Evolutionary conservation across 345 rosid genomes (phyloP), one percentile per base, ranked within the genome.

Genomic region (Clausena lansium): DNA sequence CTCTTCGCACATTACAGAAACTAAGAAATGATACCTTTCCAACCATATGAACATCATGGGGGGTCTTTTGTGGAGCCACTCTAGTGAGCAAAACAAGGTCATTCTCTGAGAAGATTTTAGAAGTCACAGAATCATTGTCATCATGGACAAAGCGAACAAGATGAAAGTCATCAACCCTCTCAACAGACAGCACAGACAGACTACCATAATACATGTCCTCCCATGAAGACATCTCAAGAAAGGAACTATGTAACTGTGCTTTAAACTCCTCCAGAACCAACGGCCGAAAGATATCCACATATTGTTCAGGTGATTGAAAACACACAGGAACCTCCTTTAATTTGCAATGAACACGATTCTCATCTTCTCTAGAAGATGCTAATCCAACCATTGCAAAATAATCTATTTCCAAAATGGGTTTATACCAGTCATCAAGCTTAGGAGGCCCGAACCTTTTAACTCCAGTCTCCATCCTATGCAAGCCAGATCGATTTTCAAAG

Each of bases 121-220:
- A 82, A 71, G 89, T 83, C 74, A 86, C 78, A 76, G 85, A 85
- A 79, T 86, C 87, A 59, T 77, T 80, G 80, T 86, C 94, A 54
- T 95, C 99, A 80, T 92, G 97, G 73, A 94, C 90, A 86, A 92
- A 93, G 67, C 98, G 98, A 78, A 93, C 89, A 81, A 92, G 90
- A 87, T 95, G 99, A 76, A 95, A 95, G 70, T 93, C 97, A 71
- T 95, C 99, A 83, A 95, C 88, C 81, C 99, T 91, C 86, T 96
- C 98, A 84, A 96, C 89, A 22, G 98, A 91, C 77, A 96, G 76
- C 77, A 94, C 95, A 64, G 99, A 96, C 36, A 96, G 73, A 83
- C 76, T 82, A 33, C 99, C 97, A 81, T 79, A 91, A 78, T 86
- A 90, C 78, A 91, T 83, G 52, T 96, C 98, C 62, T 90, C 98